phyloP scores from a whole-genome alignment of 176 grass and related monocot species.

The Oryza brachyantha region DNA sequence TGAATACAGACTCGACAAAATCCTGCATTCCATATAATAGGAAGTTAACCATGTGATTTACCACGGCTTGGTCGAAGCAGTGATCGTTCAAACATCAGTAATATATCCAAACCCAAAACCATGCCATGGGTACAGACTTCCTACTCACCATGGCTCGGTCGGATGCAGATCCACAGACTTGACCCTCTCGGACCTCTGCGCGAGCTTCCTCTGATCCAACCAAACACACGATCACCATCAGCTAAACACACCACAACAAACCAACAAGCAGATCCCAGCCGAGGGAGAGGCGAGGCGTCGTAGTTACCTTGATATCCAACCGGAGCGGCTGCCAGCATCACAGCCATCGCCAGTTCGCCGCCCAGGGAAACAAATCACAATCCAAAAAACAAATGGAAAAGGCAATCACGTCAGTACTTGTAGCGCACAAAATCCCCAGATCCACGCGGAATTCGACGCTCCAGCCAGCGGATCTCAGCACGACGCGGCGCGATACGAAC shows the following conservation, averaged over 20 bases:
- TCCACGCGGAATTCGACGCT: constrained; percentile 35
- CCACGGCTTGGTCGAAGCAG: constrained; percentile 9
- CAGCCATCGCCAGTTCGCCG: constrained; percentile 1
- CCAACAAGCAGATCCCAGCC: too few relatives aligned
- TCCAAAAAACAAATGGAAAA: background rate
- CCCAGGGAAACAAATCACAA: background rate
- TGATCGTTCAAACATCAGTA: background rate
- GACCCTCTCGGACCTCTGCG: constrained; percentile 95
- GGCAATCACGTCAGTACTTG: constrained; percentile 35
- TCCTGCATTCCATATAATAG: constrained; percentile 54
- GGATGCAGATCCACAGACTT: constrained; percentile 99
- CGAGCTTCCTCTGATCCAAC: constrained; percentile 94
- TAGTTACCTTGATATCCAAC: constrained; percentile 94
- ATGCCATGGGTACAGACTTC: background rate
- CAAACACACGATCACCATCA: constrained; percentile 30
- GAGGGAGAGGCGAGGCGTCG: background rate
- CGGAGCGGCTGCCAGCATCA: constrained; percentile 79
- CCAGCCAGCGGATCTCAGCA: constrained; percentile 39
- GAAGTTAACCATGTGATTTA: constrained; percentile 1
- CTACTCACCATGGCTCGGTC: constrained; percentile 86
- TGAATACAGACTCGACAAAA: constrained; percentile 89
- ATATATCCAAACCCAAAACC: background rate
- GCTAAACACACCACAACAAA: background rate
- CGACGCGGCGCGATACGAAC: background rate
- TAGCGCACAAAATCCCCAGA: constrained; percentile 23